Base-by-base conservation (phyloP, 148 eudicot species). In the Polygonum maritimum region DNA sequence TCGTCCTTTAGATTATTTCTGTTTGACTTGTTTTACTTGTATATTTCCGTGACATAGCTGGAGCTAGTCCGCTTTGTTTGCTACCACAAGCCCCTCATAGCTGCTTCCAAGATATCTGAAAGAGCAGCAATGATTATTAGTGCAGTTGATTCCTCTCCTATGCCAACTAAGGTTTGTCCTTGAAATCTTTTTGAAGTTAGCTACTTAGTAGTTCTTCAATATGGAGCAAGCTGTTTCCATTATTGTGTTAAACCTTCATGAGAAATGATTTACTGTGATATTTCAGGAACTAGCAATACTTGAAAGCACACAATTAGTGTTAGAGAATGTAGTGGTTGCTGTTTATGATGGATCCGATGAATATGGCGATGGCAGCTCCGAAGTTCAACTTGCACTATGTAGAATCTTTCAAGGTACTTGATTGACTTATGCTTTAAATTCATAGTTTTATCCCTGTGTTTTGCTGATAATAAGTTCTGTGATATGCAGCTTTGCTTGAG, bases 281-380 rank as follows among this genome's bases (percentile, higher is more conserved):
- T 75, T 78, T 65, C 79, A 95, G 98, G 93, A 88, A 71, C 83
- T 92, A 86, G 85, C 87, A 54, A 72, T 89, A 81, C 76, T 96
- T 83, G 99, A 92, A 79, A 96, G 99, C 88, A 89, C 92, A 94
- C 94, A 89, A 78, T 75, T 90, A 74, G 91, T 94, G 58, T 69
- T 96, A 71, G 99, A 96, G 79, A 92, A 86, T 74, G 80, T 91
- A 69, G 89, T 86, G 76, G 74, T 69, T 76, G 84, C 88, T 73
- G 87, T 88, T 81, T 96, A 91, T 88, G 98, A 89, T 78, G 98
- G 89, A 63, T 86, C 91, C 69, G 83, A 65, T 87, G 96, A 92
- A 76, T 62, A 77, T 76, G 81, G 74, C 22, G 81, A 85, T 73
- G 82, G 76, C 70, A 81, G 74, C 73, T 77, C 88, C 33, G 98